A percentile compares a stretch with the other conserved stretches of the same genome.
Conservation (phyloP, 306 rosid genomes). For the Sesbania bispinosa region DNA sequence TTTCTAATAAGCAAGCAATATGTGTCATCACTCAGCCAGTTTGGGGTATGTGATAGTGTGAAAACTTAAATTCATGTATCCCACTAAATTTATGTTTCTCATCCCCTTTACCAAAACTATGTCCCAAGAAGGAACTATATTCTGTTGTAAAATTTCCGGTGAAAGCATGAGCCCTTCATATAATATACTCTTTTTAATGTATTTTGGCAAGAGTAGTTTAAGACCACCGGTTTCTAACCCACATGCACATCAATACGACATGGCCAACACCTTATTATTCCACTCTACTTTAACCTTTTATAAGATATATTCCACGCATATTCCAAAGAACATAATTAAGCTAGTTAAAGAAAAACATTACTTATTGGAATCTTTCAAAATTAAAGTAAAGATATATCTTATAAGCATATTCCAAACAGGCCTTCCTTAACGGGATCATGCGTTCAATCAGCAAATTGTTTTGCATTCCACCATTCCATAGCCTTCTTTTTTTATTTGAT, state of each 20-base stretch:
- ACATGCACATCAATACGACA: not conserved
- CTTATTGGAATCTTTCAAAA: no score
- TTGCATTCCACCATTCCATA: no score
- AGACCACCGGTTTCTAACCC: not conserved
- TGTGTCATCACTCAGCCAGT: not conserved
- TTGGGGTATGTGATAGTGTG: no score
- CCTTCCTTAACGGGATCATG: not conserved
- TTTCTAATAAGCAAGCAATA: not conserved
- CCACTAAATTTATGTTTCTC: not conserved
- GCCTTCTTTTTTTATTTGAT: no score
- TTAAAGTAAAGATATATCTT: not conserved
- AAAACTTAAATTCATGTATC: no score
- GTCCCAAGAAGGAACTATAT: not conserved
- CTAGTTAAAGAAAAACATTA: not conserved
- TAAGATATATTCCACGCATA: not conserved
- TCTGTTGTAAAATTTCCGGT: not conserved
- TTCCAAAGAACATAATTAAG: not conserved
- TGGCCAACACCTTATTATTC: not conserved
- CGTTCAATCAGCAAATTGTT: no score
- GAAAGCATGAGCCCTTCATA: not conserved
- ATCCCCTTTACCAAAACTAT: not conserved
- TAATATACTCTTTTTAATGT: not conserved
- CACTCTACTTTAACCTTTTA: not conserved
- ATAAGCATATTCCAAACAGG: constrained; percentile 10
- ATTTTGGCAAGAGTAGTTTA: not conserved